Percentiles rank a stretch among this genome's conserved stretches.
These are phyloP conservation scores for Rhinocladiella mackenziei DNA, from an alignment of 2,329 filamentous ascomycete genomes.

Conservation along the genomic window DNA sequence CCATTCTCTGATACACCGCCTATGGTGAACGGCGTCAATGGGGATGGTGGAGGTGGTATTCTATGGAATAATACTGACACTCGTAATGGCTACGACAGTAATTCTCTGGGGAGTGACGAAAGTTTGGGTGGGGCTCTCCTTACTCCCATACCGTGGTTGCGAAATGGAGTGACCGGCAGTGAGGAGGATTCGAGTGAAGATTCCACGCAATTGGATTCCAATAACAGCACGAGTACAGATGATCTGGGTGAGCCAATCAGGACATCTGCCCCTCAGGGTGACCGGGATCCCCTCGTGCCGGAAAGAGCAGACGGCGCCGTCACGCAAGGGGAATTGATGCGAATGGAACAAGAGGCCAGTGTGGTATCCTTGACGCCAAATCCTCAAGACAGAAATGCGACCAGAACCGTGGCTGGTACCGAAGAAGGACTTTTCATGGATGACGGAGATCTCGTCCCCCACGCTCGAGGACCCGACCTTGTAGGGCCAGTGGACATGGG, in stretches of 20 bases:
- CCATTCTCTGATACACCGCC: slow-evolving; percentile 65
- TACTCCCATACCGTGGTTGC: slow-evolving; percentile 90
- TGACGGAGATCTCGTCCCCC: slow-evolving; percentile 57
- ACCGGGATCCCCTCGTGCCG: slow-evolving; percentile 27
- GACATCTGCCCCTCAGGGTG: slow-evolving; percentile 8
- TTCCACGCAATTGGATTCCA: slow-evolving; percentile 11
- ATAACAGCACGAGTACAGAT: slow-evolving; percentile 16
- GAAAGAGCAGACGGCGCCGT: slow-evolving; percentile 52
- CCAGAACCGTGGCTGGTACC: slow-evolving; percentile 29
- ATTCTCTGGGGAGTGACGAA: slow-evolving; percentile 72
- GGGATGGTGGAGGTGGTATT: slow-evolving; percentile 39
- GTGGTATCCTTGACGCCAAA: slow-evolving; percentile 63
- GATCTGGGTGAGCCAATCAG: slow-evolving; percentile 17
- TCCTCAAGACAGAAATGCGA: slow-evolving; percentile 34
- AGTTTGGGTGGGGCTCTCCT: slow-evolving; percentile 83
- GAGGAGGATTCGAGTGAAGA: slow-evolving; percentile 28
- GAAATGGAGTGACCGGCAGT: slow-evolving; percentile 34
- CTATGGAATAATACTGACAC: slow-evolving; percentile 36
- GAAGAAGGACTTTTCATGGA: slow-evolving; percentile 38
- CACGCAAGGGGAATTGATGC: slow-evolving; percentile 76
- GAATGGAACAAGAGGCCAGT: slow-evolving; percentile 81
- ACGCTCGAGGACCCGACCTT: slow-evolving; percentile 77
- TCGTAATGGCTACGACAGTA: slow-evolving; percentile 27
- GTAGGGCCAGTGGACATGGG: slow-evolving; percentile 86
- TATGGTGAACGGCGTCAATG: slow-evolving; percentile 58